Evolutionary conservation across 208 protist genomes (phyloP), one percentile per base, ranked within the genome.

Genomic region (Wallacemonas collosoma): DNA sequence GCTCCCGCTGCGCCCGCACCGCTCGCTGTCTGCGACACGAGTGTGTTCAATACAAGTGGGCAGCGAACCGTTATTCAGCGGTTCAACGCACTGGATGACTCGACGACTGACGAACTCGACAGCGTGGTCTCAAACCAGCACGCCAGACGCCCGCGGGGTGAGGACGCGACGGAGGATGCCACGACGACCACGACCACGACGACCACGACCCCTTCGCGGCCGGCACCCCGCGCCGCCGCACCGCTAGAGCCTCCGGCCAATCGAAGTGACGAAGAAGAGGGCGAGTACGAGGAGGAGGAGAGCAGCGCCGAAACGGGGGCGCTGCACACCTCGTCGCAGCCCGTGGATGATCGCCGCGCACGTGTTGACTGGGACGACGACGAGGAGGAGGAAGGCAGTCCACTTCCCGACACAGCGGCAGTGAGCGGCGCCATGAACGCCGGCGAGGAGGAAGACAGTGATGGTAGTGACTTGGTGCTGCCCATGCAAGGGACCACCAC

Each of bases 51-150:
- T 62, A 74, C 61, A 15, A 69, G 56, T 35, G 68, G 51, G 2
- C 67, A 79, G 68, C 51, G 62, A 36, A 73, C 69, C 48, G 54
- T 71, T 26, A 79, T 79, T 53, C 67, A 82, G 41, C 77, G 71
- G 45, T 87, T 87, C 61, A 81, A 64, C 17, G 73, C 71, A 2
- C 76, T 86, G n/a, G 69, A 76, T 47, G 76, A 82, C 56, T 68
- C 66, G 35, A 75, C 62, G 5, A 75, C 73, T 14, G 73, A 79
- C 7, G 73, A 80, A 15, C 61, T 39, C 40, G 72, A 61, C 12
- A 50, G 51, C 62, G 6, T 67, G 40, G 12, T 44, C 40, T 63
- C 73, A 66, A 48, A 57, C 74, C 36, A 62, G 71, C 44, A 71
- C 55, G 6, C 3, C 53, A 8, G 66, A 68, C 73, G 60, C 38